Conservation (phyloP, 305 asterid genomes). For the Fraxinus albicans region DNA sequence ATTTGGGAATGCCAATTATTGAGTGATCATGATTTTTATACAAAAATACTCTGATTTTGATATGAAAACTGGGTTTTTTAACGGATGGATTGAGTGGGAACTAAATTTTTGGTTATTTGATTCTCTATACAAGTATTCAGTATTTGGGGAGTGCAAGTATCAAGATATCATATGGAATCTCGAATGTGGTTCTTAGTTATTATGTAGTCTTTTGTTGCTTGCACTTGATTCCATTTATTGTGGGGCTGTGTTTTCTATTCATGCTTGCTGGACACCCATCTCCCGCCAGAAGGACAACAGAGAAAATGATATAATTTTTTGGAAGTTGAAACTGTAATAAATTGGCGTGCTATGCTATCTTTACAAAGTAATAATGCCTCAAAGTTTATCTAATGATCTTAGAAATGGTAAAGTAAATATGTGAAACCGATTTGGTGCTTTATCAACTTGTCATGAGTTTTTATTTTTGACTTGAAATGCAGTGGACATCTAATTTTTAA, state of each 20-base stretch:
- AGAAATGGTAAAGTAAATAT: not conserved
- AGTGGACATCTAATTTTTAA: constrained; percentile 5
- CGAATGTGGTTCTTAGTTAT: not conserved
- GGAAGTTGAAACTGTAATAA: constrained; percentile 3
- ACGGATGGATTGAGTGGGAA: constrained; percentile 19
- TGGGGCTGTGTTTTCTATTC: constrained; percentile 4
- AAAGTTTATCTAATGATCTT: not conserved
- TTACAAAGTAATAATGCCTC: not conserved
- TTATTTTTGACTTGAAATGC: constrained; percentile 9
- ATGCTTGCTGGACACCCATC: constrained; percentile 3
- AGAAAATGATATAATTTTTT: not conserved
- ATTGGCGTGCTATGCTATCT: constrained; percentile 4
- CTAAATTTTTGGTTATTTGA: constrained; percentile 7
- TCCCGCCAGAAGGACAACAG: not conserved
- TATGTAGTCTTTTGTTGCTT: not conserved
- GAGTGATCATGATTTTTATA: not conserved
- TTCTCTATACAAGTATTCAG: constrained; percentile 19
- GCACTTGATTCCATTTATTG: constrained; percentile 1
- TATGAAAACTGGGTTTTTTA: constrained; percentile 1
- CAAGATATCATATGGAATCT: constrained; percentile 16
- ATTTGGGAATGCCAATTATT: not conserved
- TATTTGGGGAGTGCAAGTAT: constrained; percentile 19
- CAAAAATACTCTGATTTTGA: not conserved
- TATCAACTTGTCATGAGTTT: constrained; percentile 2
- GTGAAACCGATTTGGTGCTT: not conserved